A percentile compares a stretch with the other conserved stretches of the same genome.
phyloP scores from a whole-genome alignment of 1,284 basidiomycete genomes.

The Pascua guehoae region DNA sequence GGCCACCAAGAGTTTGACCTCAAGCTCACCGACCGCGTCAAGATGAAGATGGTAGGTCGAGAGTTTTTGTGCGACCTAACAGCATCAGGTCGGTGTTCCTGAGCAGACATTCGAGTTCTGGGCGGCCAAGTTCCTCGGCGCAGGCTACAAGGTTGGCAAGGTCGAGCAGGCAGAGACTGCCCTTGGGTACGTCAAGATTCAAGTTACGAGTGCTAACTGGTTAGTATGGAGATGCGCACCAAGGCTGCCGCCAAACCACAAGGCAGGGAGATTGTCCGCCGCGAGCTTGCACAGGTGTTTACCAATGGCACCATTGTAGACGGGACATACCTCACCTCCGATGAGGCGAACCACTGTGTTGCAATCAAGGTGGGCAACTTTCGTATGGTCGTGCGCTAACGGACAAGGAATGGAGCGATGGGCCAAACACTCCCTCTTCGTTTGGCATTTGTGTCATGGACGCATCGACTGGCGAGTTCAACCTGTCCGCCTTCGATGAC shows the following conservation, averaged over 20 bases:
- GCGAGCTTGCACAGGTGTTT: conserved; percentile 91
- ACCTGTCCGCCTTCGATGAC: conserved; percentile 83
- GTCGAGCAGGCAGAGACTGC: conserved; percentile 98
- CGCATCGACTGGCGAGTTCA: conserved; percentile 93
- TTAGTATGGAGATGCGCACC: conserved; percentile 55
- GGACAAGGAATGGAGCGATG: conserved; percentile 37
- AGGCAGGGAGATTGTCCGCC: conserved; percentile 73
- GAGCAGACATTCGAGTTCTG: conserved; percentile 79
- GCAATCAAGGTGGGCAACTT: conserved; percentile 64
- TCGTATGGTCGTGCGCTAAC: not conserved
- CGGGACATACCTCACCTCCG: conserved; percentile 79
- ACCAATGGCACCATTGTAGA: conserved; percentile 97
- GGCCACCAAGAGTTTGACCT: conserved; percentile 90
- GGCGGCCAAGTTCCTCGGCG: conserved; percentile 53
- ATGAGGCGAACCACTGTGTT: conserved; percentile 92
- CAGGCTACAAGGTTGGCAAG: conserved; percentile 91
- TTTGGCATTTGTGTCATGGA: conserved; percentile 96
- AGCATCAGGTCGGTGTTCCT: conserved; percentile 65
- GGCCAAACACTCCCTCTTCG: conserved; percentile 31
- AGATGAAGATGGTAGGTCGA: conserved; percentile 88
- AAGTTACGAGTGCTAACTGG: not conserved
- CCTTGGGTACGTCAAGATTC: conserved; percentile 48
- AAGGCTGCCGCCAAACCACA: conserved; percentile 45
- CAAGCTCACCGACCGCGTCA: conserved; percentile 68
- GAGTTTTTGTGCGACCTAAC: too few species aligned